These are phyloP conservation scores for Pichia kudriavzevii DNA, from an alignment of 1,139 yeast species.

Conservation along the genomic window DNA sequence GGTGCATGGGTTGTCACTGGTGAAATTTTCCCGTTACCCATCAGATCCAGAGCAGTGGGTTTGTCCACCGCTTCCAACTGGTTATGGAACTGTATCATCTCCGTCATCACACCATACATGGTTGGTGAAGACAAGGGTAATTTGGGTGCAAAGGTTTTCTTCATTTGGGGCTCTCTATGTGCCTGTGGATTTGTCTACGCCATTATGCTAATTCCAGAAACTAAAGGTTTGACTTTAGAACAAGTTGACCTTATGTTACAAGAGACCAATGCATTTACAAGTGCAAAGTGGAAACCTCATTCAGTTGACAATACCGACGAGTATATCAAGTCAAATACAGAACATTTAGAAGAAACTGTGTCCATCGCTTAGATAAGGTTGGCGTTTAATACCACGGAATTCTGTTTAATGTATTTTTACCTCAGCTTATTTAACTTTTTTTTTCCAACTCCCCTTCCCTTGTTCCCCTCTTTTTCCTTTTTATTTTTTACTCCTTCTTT, in stretches of 20 bases:
- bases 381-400: too few relatives aligned
- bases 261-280: slow-evolving; percentile 27
- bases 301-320: slow-evolving; percentile 1
- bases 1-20: slow-evolving; percentile 49
- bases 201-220: slow-evolving; percentile 44
- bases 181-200: slow-evolving; percentile 34
- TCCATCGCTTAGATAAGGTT: too few relatives aligned
- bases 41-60: slow-evolving; percentile 40
- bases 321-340: slow-evolving; percentile 3
- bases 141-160: slow-evolving; percentile 61
- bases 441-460: too few relatives aligned
- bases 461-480: too few relatives aligned
- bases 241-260: slow-evolving; percentile 40
- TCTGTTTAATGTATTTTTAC: too few relatives aligned
- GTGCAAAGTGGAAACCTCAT: slow-evolving; percentile 28
- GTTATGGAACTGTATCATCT: slow-evolving; percentile 34
- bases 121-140: slow-evolving; percentile 57
- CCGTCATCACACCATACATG: slow-evolving; percentile 31
- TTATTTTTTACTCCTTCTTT: too few relatives aligned
- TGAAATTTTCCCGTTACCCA: slow-evolving; percentile 52
- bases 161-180: slow-evolving; percentile 56
- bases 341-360: slow-evolving; percentile 10
- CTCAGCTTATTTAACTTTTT: too few relatives aligned
- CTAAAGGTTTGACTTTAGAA: slow-evolving; percentile 49
- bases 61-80: slow-evolving; percentile 31